Evolutionary conservation across 306 rosid genomes (phyloP).

Genomic region (Bauhinia variegata): DNA sequence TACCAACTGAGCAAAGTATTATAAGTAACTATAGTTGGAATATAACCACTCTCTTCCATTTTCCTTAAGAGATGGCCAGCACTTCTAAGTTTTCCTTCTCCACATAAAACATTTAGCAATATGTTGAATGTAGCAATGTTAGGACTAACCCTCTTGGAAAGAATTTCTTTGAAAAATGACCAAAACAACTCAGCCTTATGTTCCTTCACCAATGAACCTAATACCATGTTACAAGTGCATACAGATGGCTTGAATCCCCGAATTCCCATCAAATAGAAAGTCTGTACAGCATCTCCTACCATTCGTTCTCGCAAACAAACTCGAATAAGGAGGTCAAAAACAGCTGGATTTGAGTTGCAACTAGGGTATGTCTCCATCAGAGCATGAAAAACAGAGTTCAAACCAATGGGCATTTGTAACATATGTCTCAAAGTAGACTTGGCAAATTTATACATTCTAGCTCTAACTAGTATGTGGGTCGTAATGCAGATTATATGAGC

Average conservation of each 20-base stretch:
- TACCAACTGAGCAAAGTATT: conserved; percentile 80
- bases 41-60: conserved; percentile 67
- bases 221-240: conserved; percentile 75
- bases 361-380: conserved; percentile 72
- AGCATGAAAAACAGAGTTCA: conserved; percentile 54
- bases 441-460: conserved; percentile 71
- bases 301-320: conserved; percentile 61
- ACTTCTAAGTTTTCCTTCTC: conserved; percentile 62
- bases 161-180: conserved; percentile 72
- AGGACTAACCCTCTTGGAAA: conserved; percentile 55
- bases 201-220: conserved; percentile 66
- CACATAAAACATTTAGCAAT: conserved; percentile 61
- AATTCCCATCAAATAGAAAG: conserved; percentile 61
- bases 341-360: conserved; percentile 79
- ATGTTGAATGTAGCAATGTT: conserved; percentile 69
- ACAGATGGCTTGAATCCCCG: conserved; percentile 71
- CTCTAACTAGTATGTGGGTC: conserved; percentile 71
- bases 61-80: conserved; percentile 58
- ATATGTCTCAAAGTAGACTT: conserved; percentile 57
- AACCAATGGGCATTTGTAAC: conserved; percentile 49
- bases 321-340: conserved; percentile 71
- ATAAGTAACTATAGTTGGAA: conserved; percentile 61
- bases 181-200: conserved; percentile 49
- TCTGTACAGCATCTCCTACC: conserved; percentile 61
- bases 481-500: conserved; percentile 64